A percentile compares a stretch with the other conserved stretches of the same genome.
These are phyloP conservation scores for Colletotrichum tropicicola DNA, from an alignment of 2,329 filamentous ascomycete species.

Conservation along the genomic window DNA sequence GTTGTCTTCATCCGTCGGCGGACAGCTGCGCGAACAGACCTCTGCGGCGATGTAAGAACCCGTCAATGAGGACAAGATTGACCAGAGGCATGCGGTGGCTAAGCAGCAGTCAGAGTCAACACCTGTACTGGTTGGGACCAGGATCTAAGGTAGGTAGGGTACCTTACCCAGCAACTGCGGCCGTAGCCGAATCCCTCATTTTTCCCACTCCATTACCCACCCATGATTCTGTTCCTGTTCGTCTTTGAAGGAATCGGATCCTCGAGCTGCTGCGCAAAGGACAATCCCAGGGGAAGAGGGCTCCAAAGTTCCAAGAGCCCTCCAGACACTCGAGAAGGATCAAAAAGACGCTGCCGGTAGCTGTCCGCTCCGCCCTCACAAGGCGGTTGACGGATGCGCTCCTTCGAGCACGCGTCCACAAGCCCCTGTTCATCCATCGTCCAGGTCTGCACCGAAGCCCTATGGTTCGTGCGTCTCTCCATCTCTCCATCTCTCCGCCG, in stretches of 20 bases:
- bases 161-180: constrained; percentile 8
- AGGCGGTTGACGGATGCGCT: neutral
- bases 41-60: no score
- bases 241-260: constrained; percentile 9
- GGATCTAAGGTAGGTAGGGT: constrained; percentile 9
- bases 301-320: neutral
- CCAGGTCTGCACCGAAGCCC: neutral
- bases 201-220: neutral
- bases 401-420: neutral
- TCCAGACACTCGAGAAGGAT: neutral
- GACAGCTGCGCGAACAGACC: neutral
- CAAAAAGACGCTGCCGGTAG: neutral
- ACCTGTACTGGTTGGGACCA: neutral
- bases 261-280: neutral
- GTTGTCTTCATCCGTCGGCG: neutral
- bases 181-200: constrained; percentile 6
- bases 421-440: neutral
- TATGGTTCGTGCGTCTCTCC: constrained; percentile 1
- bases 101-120: neutral
- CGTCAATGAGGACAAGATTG: no score
- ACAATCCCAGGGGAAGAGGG: neutral
- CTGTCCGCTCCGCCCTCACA: neutral
- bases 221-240: no score
- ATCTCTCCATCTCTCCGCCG: neutral
- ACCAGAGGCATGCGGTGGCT: neutral